Percentiles rank a stretch among this genome's conserved stretches.
Conservation (phyloP, 495 filamentous ascomycete genomes). For the Neohortaea acidophila region DNA sequence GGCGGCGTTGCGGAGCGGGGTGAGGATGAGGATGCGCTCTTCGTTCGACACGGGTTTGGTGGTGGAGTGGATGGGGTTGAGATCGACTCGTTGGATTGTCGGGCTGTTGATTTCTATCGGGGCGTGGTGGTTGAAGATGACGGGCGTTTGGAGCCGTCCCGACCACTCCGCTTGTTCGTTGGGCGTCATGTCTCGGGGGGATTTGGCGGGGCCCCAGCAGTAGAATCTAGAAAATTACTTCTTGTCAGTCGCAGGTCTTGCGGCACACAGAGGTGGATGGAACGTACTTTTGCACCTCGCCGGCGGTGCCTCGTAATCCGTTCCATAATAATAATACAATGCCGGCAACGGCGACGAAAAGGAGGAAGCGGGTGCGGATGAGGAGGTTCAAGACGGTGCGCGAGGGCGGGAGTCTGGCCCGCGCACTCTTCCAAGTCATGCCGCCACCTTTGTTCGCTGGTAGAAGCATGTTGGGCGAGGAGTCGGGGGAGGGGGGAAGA, state of each 20-base stretch:
- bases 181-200: conserved; percentile 81
- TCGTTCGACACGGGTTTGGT: conserved; percentile 57
- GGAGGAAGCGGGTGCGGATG: conserved; percentile 62
- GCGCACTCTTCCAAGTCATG: conserved; percentile 84
- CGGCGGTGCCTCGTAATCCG: conserved; percentile 63
- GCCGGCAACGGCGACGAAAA: conserved; percentile 55
- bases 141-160: conserved; percentile 73
- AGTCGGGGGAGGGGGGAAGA: neutral
- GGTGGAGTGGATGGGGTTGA: conserved; percentile 77
- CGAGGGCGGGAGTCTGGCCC: conserved; percentile 63
- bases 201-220: conserved; percentile 85
- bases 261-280: neutral
- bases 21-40: conserved; percentile 88
- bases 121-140: conserved; percentile 88
- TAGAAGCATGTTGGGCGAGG: conserved; percentile 44
- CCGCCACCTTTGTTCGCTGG: conserved; percentile 84
- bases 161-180: conserved; percentile 87
- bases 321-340: conserved; percentile 80
- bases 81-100: conserved; percentile 61
- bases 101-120: conserved; percentile 68
- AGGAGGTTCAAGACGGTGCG: conserved; percentile 64
- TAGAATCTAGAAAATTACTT: conserved; percentile 53
- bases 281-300: conserved; percentile 79
- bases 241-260: conserved; percentile 5
- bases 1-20: conserved; percentile 81